Evolutionary conservation across 208 protist genomes (phyloP), one percentile per base, ranked within the genome.

Genomic region (Plasmodiophora brassicae): DNA sequence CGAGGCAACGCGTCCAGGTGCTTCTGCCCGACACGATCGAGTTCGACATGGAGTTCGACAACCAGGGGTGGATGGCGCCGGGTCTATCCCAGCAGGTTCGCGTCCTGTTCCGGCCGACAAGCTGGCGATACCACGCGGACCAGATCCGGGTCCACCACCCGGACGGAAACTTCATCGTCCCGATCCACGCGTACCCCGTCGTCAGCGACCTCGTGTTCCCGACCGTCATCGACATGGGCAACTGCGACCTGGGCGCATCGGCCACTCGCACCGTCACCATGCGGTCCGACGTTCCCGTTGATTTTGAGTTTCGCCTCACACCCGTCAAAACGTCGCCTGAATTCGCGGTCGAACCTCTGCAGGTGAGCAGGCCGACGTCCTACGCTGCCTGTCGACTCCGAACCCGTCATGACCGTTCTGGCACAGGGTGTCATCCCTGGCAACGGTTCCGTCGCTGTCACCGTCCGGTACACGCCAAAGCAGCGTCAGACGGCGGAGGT

Each of bases 1-100:
- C 32, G 10, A n/a, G n/a, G 65, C 65, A 78, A 32, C 65, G 65
- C 20, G 65, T 78, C 41, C 65, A 78, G 32, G 65, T 78, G 32
- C 65, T 78, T 5, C 5, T 78, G 10, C 65, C 65, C 10, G n/a
- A 78, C 41, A 78, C 65, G 5, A 78, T 78, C n/a, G 65, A 78
- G n/a, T 78, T 78, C n/a, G 65, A 78, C n/a, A 78, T 78, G 32
- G 14, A 38, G n/a, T 14, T 32, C 20, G 65, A 78, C 5, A 78
- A 78, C n/a, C 32, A 78, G 65, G 65, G 65, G 14, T 78, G 65
- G 65, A 78, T 78, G n/a, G 65, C 65, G 20, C 65, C 65, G 20
- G 65, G 65, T 32, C 65, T 78, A 78, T 78, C 65, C 10, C 5
- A 44, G 32, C 5, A 8, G 5, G 65, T 78, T 38, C 14, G n/a